Evolutionary conservation across 2,329 filamentous ascomycete species (phyloP).

Genomic region (Fusarium tuaranense): DNA sequence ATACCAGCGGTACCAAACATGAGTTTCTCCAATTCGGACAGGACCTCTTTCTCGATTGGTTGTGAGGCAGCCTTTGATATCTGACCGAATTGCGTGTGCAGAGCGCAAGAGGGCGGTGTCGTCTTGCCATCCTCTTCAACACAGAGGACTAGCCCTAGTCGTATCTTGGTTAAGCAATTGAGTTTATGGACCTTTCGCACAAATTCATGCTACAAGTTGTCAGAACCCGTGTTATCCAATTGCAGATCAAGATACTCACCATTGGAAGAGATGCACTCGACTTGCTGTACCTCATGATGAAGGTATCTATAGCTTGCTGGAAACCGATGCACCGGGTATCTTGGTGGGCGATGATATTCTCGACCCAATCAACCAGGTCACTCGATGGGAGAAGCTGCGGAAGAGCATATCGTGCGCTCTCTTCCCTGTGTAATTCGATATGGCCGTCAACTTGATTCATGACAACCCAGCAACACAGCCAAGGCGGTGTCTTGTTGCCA

Average conservation of each 20-base stretch:
- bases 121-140: constrained; percentile 38
- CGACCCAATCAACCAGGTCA: constrained; percentile 41
- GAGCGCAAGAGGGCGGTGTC: constrained; percentile 42
- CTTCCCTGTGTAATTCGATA: constrained; percentile 42
- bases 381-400: constrained; percentile 38
- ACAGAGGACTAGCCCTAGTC: constrained; percentile 42
- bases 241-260: constrained; percentile 22
- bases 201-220: constrained; percentile 34
- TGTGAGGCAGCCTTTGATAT: constrained; percentile 45
- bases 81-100: constrained; percentile 46
- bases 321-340: constrained; percentile 43
- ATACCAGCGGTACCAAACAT: constrained; percentile 42
- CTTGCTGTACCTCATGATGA: constrained; percentile 43
- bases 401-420: constrained; percentile 44
- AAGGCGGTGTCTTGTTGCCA: constrained; percentile 36
- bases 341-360: constrained; percentile 39
- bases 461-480: constrained; percentile 46
- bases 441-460: constrained; percentile 42
- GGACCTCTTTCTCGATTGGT: constrained; percentile 43
- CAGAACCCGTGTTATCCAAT: not conserved
- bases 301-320: constrained; percentile 44
- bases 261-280: constrained; percentile 37
- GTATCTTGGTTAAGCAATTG: constrained; percentile 44
- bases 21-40: constrained; percentile 40
- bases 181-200: constrained; percentile 43